Conservation (phyloP, 768 basidiomycete genomes). For the Boletus subcaerulescens region DNA sequence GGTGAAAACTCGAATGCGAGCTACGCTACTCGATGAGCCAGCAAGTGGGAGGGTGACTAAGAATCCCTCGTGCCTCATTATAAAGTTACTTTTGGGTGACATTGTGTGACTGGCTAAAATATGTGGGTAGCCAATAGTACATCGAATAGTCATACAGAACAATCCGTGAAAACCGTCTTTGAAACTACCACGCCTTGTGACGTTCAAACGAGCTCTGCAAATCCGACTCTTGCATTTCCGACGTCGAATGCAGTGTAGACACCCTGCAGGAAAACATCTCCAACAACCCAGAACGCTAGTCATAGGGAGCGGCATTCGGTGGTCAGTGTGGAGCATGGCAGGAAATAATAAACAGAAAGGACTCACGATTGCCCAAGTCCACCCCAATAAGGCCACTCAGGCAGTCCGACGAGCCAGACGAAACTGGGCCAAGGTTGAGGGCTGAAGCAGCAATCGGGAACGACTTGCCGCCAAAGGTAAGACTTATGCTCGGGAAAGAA, state of each 20-base stretch:
- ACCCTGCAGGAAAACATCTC: conserved; percentile 40
- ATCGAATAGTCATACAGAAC: too few species aligned
- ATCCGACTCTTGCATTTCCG: conserved; percentile 34
- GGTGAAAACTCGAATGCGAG: too few species aligned
- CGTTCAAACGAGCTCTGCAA: conserved; percentile 27
- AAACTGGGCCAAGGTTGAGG: conserved; percentile 38
- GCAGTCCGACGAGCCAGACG: conserved; percentile 24
- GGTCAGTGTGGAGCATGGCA: not conserved
- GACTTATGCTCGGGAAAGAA: conserved; percentile 25
- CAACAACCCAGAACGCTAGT: conserved; percentile 30
- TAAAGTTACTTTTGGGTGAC: too few species aligned
- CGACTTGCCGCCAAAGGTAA: conserved; percentile 36
- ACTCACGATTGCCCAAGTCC: conserved; percentile 6
- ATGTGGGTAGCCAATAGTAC: too few species aligned
- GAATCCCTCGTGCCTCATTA: too few species aligned
- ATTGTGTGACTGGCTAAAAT: too few species aligned
- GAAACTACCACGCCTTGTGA: too few species aligned
- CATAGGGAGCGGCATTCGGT: not conserved
- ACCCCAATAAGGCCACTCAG: conserved; percentile 27
- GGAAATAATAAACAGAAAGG: not conserved
- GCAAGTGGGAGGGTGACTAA: too few species aligned
- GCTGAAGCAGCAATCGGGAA: conserved; percentile 31
- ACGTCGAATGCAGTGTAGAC: conserved; percentile 43
- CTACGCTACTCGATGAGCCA: too few species aligned
- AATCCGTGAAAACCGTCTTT: too few species aligned